Percentiles rank a stretch among this genome's conserved stretches.
These are phyloP conservation scores for Aspergillus sergii DNA, from an alignment of 2,329 filamentous ascomycete genomes.

Conservation along the genomic window DNA sequence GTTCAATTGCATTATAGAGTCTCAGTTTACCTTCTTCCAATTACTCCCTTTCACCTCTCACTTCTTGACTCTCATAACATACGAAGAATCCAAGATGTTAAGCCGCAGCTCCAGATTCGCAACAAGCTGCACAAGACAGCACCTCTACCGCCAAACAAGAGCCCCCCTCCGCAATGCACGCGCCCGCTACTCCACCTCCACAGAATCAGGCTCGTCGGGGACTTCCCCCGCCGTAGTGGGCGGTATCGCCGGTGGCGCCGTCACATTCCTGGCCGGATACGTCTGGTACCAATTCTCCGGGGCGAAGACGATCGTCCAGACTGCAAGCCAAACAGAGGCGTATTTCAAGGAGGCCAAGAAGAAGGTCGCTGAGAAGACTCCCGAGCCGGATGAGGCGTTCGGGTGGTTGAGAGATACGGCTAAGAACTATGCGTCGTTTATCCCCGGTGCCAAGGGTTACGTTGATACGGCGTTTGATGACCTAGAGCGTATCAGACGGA, in stretches of 20 bases:
- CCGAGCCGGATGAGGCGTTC: conserved; percentile 68
- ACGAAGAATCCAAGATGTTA: conserved; percentile 1
- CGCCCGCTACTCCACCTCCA: conserved; percentile 32
- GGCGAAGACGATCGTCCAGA: conserved; percentile 50
- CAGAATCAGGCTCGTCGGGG: conserved; percentile 21
- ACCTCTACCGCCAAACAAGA: conserved; percentile 9
- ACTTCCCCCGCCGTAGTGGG: conserved; percentile 44
- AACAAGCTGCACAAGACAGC: conserved; percentile 9
- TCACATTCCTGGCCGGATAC: conserved; percentile 53
- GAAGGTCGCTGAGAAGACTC: conserved; percentile 64
- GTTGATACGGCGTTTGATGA: conserved; percentile 72
- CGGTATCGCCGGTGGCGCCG: conserved; percentile 52
- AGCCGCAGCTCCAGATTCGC: conserved; percentile 10
- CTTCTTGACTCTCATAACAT: background rate
- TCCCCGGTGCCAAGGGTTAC: conserved; percentile 70
- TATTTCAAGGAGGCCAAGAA: conserved; percentile 64
- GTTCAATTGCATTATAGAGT: background rate
- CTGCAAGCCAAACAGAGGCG: conserved; percentile 58
- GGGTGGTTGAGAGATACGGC: conserved; percentile 66
- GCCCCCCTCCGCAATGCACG: conserved; percentile 20
- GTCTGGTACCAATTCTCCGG: conserved; percentile 59
- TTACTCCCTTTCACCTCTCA: background rate
- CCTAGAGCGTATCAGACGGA: conserved; percentile 66
- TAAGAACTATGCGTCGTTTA: conserved; percentile 69
- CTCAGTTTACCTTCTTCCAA: background rate